Base-by-base conservation (phyloP, 2,329 filamentous ascomycete genomes). In the Malbranchea zuffiana region DNA sequence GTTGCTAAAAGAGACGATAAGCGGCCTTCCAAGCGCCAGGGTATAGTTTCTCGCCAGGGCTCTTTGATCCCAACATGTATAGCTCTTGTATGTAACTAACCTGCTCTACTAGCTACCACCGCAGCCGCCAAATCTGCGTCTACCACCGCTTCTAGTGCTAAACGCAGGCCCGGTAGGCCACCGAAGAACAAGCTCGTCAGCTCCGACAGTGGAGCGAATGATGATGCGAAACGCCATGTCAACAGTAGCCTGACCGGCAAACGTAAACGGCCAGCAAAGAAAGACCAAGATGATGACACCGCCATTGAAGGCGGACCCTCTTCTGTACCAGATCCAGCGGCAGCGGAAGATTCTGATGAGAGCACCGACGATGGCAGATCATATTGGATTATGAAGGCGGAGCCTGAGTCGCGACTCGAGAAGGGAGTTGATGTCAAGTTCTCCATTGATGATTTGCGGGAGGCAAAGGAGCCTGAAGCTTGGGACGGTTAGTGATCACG, bases 351-450 rank as follows among this genome's bases (percentile, higher is more conserved):
- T n/a, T n/a, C 6, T n/a, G 23, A 25, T 7, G 24, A 24, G 6
- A n/a, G 17, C 4, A 15, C 29, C 10, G 12, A 20, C 13, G 30
- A 20, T 16, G 52, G 47, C 12, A 57, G 55, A 30, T 67, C 68
- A 59, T 86, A 81, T 59, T 87, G 82, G 82, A 70, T 90, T 20
- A 73, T 90, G 71, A 90, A 88, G 62, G 82, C 83, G 0, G 82
- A 98, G 61, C 88, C 90, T 0, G 82, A 93, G 50, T 76, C 85
- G 3, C 80, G 90, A 4, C 64, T 86, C 11, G 85, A 93, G 56
- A 88, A 86, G 37, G 88, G 86, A 1, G 67, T 82, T 34, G 87
- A 96, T 54, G 84, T 95, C 30, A 81, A 77, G 47, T 98, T 96
- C 62, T 92, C 86, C 1, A 95, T 98, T 51, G 86, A 96, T 51